Evolutionary conservation across 1,284 basidiomycete species (phyloP).

Genomic region (Laetiporus sulphureus): DNA sequence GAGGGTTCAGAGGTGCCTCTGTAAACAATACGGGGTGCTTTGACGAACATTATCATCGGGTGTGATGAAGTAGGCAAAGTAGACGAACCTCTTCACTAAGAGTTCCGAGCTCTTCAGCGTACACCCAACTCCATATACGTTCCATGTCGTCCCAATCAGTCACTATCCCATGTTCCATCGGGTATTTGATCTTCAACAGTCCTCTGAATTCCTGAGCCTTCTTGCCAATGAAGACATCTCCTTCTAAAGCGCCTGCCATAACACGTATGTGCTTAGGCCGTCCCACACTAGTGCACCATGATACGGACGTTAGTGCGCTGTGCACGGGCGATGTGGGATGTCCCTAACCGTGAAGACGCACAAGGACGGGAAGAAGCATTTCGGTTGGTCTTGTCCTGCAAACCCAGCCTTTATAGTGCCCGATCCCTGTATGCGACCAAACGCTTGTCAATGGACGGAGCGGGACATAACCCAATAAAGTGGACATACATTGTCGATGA

Average conservation of each 20-base stretch:
- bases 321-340: slow-evolving; percentile 19
- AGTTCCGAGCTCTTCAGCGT: slow-evolving; percentile 90
- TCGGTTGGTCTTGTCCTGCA: slow-evolving; percentile 95
- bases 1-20: slow-evolving; percentile 92
- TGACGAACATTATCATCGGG: slow-evolving; percentile 4
- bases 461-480: not conserved
- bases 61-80: slow-evolving; percentile 4
- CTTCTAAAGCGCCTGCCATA: slow-evolving; percentile 93
- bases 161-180: slow-evolving; percentile 95
- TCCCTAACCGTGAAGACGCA: slow-evolving; percentile 50
- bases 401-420: slow-evolving; percentile 98
- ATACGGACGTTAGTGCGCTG: slow-evolving; percentile 20
- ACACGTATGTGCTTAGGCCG: slow-evolving; percentile 93
- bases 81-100: slow-evolving; percentile 86
- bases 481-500: slow-evolving; percentile 87
- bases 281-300: slow-evolving; percentile 62
- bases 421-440: slow-evolving; percentile 61
- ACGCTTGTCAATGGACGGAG: slow-evolving; percentile 4
- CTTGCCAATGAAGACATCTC: slow-evolving; percentile 89
- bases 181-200: slow-evolving; percentile 93
- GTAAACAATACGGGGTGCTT: slow-evolving; percentile 95
- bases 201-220: slow-evolving; percentile 93
- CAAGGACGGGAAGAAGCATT: slow-evolving; percentile 98
- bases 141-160: slow-evolving; percentile 99
- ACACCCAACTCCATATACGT: slow-evolving; percentile 96